Evolutionary conservation across 306 rosid species (phyloP).

Genomic region (Casuarina glauca): DNA sequence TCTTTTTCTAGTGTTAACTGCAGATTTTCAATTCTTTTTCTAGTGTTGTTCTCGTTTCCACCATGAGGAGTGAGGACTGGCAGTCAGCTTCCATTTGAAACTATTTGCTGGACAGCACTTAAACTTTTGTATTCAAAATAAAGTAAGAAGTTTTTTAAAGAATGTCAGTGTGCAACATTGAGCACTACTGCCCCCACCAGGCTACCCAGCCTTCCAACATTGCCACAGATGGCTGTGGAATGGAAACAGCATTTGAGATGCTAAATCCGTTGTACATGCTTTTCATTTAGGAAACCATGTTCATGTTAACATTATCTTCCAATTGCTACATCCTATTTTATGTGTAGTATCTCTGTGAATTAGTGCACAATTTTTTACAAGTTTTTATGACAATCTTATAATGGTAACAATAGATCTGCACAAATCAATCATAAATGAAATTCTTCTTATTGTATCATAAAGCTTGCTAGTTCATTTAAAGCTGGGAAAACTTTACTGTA

Average conservation of each 20-base stretch:
- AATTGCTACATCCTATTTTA: not conserved
- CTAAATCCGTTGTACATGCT: not conserved
- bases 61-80: no score
- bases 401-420: conserved; percentile 10
- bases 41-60: not conserved
- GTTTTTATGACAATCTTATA: conserved; percentile 5
- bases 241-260: not conserved
- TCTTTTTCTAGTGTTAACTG: not conserved
- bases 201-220: not conserved
- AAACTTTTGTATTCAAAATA: not conserved
- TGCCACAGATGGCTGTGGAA: not conserved
- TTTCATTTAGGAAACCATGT: not conserved
- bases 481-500: conserved; percentile 11
- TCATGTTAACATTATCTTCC: not conserved
- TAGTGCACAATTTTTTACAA: not conserved
- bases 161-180: not conserved
- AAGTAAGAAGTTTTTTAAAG: not conserved
- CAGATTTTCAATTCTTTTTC: not conserved
- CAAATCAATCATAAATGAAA: conserved; percentile 1
- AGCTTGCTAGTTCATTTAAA: conserved; percentile 21
- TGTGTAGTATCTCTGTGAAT: not conserved
- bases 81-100: not conserved
- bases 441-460: not conserved
- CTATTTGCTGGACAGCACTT: not conserved
- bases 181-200: not conserved